Percentiles rank a stretch among this genome's conserved stretches.
These are phyloP conservation scores for Leccinum aurantiacum DNA, from an alignment of 768 basidiomycete genomes.

Conservation along the genomic window DNA sequence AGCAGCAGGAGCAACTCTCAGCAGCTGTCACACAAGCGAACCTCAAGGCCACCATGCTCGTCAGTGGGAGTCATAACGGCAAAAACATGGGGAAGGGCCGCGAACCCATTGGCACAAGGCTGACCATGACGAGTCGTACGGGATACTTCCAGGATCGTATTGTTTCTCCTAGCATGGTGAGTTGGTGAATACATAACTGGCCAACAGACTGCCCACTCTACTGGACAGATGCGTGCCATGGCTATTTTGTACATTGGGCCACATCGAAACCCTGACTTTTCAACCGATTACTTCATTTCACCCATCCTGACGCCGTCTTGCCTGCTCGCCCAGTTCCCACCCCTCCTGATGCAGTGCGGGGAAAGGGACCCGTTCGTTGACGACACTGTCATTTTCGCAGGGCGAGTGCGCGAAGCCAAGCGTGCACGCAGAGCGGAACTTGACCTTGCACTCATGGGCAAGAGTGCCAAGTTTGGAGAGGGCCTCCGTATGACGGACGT, in stretches of 20 bases:
- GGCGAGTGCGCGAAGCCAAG: slow-evolving; percentile 93
- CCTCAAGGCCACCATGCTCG: slow-evolving; percentile 41
- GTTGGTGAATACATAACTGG: slow-evolving; percentile 29
- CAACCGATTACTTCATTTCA: slow-evolving; percentile 93
- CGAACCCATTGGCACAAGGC: slow-evolving; percentile 75
- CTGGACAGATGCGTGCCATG: slow-evolving; percentile 97
- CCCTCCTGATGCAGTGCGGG: slow-evolving; percentile 90
- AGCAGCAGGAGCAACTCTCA: slow-evolving; percentile 52
- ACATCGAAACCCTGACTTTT: slow-evolving; percentile 89
- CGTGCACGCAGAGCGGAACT: slow-evolving; percentile 75
- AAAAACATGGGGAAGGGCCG: slow-evolving; percentile 37
- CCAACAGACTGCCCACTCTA: slow-evolving; percentile 9
- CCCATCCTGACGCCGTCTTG: slow-evolving; percentile 85
- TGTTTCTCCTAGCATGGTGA: slow-evolving; percentile 93
- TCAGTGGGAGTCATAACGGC: slow-evolving; percentile 31
- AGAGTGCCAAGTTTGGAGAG: slow-evolving; percentile 63
- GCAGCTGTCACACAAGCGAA: slow-evolving; percentile 53
- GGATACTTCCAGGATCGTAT: slow-evolving; percentile 94
- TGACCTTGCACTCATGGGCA: slow-evolving; percentile 56
- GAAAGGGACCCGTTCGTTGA: slow-evolving; percentile 97
- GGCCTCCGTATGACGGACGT: slow-evolving; percentile 59
- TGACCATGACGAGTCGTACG: slow-evolving; percentile 94
- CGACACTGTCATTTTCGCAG: slow-evolving; percentile 96
- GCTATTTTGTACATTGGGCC: slow-evolving; percentile 97
- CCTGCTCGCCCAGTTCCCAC: slow-evolving; percentile 91